A percentile compares a stretch with the other conserved stretches of the same genome.
These are phyloP conservation scores for Megacollybia marginata DNA, from an alignment of 768 basidiomycete species.

Conservation along the genomic window DNA sequence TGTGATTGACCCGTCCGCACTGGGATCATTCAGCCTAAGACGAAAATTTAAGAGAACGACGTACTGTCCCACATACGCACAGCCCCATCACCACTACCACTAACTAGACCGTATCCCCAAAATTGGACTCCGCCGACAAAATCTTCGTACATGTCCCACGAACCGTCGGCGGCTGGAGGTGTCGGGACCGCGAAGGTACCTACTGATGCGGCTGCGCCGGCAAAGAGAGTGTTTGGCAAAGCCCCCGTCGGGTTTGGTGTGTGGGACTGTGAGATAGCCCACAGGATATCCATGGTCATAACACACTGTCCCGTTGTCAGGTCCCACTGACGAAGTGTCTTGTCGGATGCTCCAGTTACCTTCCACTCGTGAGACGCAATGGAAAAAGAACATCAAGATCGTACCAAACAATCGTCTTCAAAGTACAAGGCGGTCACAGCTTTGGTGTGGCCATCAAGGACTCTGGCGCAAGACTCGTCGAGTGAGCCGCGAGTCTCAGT, in stretches of 20 bases:
- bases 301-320: constrained; percentile 95
- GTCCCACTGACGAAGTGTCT: constrained; percentile 98
- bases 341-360: constrained; percentile 98
- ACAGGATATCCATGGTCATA: constrained; percentile 99
- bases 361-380: constrained; percentile 21
- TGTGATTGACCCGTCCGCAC: constrained; percentile 98
- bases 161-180: constrained; percentile 84
- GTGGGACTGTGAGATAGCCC: constrained; percentile 94
- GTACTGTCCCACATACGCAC: constrained; percentile 99
- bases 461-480: constrained; percentile 59
- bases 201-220: constrained; percentile 40
- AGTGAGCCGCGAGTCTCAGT: constrained; percentile 12
- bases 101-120: constrained; percentile 97
- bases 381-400: constrained; percentile 13
- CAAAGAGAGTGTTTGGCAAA: constrained; percentile 38
- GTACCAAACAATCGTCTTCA: constrained; percentile 87
- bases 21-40: constrained; percentile 20
- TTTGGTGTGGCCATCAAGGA: constrained; percentile 88
- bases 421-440: constrained; percentile 92
- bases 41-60: constrained; percentile 22
- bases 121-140: constrained; percentile 98
- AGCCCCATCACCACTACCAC: constrained; percentile 94
- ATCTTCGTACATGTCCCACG: constrained; percentile 93
- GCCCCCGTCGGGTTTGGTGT: constrained; percentile 30
- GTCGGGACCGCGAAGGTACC: constrained; percentile 76